These are phyloP conservation scores for Meira nashicola DNA, from an alignment of 1,284 basidiomycete genomes.

Conservation along the genomic window DNA sequence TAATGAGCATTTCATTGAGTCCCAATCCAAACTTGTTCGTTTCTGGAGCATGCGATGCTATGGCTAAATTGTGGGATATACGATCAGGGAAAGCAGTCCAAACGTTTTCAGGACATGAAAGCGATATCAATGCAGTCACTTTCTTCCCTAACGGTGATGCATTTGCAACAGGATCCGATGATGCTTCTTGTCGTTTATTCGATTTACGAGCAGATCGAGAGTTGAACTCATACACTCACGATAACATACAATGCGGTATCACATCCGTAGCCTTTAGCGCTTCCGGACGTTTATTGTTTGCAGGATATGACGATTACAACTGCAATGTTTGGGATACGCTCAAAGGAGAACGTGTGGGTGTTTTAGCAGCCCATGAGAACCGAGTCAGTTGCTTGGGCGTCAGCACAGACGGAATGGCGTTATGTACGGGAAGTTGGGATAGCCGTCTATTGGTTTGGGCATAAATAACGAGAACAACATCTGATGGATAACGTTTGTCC, in stretches of 20 bases:
- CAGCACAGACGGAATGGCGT: constrained; percentile 89
- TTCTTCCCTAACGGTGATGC: constrained; percentile 99
- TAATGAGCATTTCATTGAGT: constrained; percentile 89
- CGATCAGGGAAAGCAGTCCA: constrained; percentile 92
- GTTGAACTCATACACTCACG: constrained; percentile 91
- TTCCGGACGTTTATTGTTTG: constrained; percentile 92
- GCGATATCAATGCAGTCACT: constrained; percentile 97
- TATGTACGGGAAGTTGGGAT: constrained; percentile 98
- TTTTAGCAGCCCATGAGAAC: constrained; percentile 95
- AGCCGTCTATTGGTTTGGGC: constrained; percentile 67
- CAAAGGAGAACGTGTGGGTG: constrained; percentile 94
- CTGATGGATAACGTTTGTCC: too few species aligned
- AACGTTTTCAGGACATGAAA: constrained; percentile 97
- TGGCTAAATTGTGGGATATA: constrained; percentile 98
- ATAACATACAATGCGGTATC: constrained; percentile 97
- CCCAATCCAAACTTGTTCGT: constrained; percentile 94
- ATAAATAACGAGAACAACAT: neutral
- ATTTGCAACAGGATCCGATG: constrained; percentile 97
- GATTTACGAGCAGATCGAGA: constrained; percentile 96
- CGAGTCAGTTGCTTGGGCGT: constrained; percentile 93
- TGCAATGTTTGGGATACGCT: constrained; percentile 99
- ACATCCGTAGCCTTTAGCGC: constrained; percentile 97
- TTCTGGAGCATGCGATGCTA: constrained; percentile 95
- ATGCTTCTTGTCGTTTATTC: constrained; percentile 94
- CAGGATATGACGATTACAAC: constrained; percentile 98